Evolutionary conservation across 176 grass and related monocot species (phyloP), one percentile per base, ranked within the genome.

Genomic region (Avena eriantha): DNA sequence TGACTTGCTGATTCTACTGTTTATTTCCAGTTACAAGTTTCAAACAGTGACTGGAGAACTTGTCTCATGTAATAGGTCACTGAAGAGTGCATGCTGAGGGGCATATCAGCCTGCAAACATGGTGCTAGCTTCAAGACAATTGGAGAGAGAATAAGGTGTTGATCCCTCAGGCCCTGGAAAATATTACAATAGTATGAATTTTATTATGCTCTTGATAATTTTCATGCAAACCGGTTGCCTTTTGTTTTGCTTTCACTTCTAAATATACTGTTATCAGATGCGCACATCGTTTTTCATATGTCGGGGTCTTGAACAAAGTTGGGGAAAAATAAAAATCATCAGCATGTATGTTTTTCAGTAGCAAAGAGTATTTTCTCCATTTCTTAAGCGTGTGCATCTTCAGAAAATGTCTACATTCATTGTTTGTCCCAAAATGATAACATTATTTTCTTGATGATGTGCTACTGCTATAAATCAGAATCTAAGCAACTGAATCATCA

Each of bases 51-150:
- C 24, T 84, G 77, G 79, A 53, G 23, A 84, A 41, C 43, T 26
- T 49, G 36, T 79, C 21, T 85, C 41, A 84, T 75, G 21, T 85
- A 79, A 86, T 49, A 98, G 96, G 90, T 98, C 81, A 90, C 92
- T 54, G 90, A 98, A 88, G 93, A 96, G 73, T 98, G 96, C 87
- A 81, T 98, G 88, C 63, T 94, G 76, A 92, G 69, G 85, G 92
- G 92, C 50, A 94, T 96, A 94, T 92, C 88, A 50, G 86, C 93
- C 60, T 98, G 97, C 90, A 96, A 87, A 85, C 85, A 92, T 65
- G 97, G 92, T 85, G 85, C 85, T 78, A 94, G 69, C 55, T 98
- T 96, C 65, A 92, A 88, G 84, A 82, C 81, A 67, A 96, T 94
- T 50, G 94, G 97, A 24, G 80, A 91, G 82, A 94, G 36, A 90